Conservation (phyloP, 768 basidiomycete species). For the Podaxis rugospora region DNA sequence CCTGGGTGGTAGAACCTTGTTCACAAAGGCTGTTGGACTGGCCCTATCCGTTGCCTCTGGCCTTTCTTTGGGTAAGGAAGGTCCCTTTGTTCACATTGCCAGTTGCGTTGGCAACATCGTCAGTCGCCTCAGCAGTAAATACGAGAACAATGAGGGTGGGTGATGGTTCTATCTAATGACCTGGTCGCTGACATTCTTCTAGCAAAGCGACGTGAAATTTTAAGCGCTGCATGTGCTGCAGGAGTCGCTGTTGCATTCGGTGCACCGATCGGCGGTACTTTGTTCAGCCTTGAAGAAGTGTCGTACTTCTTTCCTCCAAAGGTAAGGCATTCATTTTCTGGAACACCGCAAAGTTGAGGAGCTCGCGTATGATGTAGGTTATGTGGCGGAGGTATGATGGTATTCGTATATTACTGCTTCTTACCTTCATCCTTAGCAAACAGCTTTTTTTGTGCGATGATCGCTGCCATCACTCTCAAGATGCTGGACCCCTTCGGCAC, state of each 20-base stretch:
- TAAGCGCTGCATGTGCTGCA: slow-evolving; percentile 95
- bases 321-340: slow-evolving; percentile 28
- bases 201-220: slow-evolving; percentile 92
- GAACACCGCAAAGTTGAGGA: neutral
- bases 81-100: slow-evolving; percentile 85
- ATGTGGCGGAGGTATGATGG: slow-evolving; percentile 87
- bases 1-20: slow-evolving; percentile 83
- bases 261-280: slow-evolving; percentile 89
- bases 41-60: slow-evolving; percentile 92
- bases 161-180: slow-evolving; percentile 4
- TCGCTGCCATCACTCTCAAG: slow-evolving; percentile 90
- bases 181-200: neutral
- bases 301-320: slow-evolving; percentile 97
- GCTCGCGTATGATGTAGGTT: slow-evolving; percentile 37
- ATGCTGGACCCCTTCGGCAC: slow-evolving; percentile 95
- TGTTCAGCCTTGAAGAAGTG: slow-evolving; percentile 94
- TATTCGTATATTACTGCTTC: slow-evolving; percentile 13
- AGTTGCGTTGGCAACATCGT: slow-evolving; percentile 92
- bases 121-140: slow-evolving; percentile 81
- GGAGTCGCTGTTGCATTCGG: slow-evolving; percentile 98
- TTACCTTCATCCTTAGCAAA: slow-evolving; percentile 16
- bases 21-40: slow-evolving; percentile 87
- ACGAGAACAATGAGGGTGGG: slow-evolving; percentile 91
- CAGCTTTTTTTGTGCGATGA: slow-evolving; percentile 98
- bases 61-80: slow-evolving; percentile 72